phyloP scores from a whole-genome alignment of 305 asterid species.

The Petunia hybrid region DNA sequence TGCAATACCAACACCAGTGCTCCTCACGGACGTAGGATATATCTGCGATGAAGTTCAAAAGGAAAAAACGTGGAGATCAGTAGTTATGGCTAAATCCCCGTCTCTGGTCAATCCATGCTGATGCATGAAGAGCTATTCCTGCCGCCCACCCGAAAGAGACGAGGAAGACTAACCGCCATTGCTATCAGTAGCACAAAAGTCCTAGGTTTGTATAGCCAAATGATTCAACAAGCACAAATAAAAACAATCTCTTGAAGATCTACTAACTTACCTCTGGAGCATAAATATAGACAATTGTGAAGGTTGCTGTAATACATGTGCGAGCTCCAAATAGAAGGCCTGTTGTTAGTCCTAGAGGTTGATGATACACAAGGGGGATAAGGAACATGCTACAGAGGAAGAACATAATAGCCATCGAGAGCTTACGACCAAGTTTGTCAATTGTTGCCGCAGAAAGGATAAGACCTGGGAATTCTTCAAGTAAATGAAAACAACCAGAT shows the following conservation, averaged over 20 bases:
- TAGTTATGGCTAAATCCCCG: too few relatives aligned
- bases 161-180: background rate
- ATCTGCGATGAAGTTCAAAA: conserved; percentile 47
- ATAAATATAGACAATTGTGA: conserved; percentile 63
- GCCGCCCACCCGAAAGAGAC: too few relatives aligned
- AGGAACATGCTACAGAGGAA: conserved; percentile 58
- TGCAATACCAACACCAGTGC: conserved; percentile 76
- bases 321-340: conserved; percentile 67
- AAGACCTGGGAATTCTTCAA: conserved; percentile 67
- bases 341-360: conserved; percentile 58
- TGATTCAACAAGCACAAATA: background rate
- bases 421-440: conserved; percentile 66
- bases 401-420: conserved; percentile 64
- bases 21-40: conserved; percentile 76
- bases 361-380: conserved; percentile 57
- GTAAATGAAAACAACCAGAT: conserved; percentile 37
- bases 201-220: background rate
- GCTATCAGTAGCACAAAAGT: background rate
- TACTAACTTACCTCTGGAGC: conserved; percentile 64
- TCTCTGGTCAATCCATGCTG: too few relatives aligned
- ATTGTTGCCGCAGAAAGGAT: conserved; percentile 63
- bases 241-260: background rate
- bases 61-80: background rate
- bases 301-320: conserved; percentile 57
- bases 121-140: too few relatives aligned